Conservation (phyloP, 2,329 filamentous ascomycete genomes). For the Sclerotinia sclerotiorum region DNA sequence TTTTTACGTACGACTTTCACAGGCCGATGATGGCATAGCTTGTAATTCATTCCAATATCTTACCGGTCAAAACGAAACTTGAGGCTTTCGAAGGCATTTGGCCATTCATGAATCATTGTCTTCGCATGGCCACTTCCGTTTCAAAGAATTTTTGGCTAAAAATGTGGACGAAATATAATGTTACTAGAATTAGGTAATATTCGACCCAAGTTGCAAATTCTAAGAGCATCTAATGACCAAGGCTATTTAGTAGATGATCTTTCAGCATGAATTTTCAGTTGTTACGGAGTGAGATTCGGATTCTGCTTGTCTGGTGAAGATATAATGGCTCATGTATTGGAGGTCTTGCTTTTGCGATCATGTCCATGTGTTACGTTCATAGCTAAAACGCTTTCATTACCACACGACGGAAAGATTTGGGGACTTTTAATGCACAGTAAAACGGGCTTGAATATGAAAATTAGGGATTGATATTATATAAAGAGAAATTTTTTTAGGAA, state of each 20-base stretch:
- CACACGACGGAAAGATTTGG: accelerated
- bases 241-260: background rate
- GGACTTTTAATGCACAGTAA: background rate
- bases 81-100: background rate
- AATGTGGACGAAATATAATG: background rate
- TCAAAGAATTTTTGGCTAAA: too few species aligned
- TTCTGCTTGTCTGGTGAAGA: background rate
- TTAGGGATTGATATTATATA: background rate
- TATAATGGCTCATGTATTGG: background rate
- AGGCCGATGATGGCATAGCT: too few species aligned
- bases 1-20: background rate
- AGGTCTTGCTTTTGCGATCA: background rate
- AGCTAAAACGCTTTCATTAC: too few species aligned
- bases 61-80: background rate
- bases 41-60: too few species aligned
- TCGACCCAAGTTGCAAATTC: conserved; percentile 1
- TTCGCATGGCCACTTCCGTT: background rate
- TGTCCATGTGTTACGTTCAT: background rate
- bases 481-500: background rate
- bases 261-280: background rate
- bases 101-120: background rate
- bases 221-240: background rate
- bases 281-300: background rate
- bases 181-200: background rate
- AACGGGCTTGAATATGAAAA: too few species aligned